Base-by-base conservation (phyloP, 2,329 filamentous ascomycete species). In the Aureobasidium pullulans region DNA sequence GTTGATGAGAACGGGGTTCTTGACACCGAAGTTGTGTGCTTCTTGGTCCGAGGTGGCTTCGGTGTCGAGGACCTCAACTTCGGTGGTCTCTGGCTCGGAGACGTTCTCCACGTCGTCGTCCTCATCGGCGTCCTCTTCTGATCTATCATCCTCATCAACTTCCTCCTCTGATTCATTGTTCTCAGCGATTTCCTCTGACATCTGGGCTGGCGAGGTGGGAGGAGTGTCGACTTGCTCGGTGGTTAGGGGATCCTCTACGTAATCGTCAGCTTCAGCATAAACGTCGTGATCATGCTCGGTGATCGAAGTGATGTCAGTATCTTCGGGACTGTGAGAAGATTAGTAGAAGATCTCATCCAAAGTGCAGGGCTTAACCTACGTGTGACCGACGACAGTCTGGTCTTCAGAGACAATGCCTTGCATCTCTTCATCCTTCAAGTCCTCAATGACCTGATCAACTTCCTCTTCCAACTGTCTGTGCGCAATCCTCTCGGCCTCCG, bases 101-200 rank as follows among this genome's bases (percentile, higher is more conserved):
- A 23, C 50, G 9, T 34, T 23, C 28, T 62, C 47, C 7, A 36
- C 10, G 10, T 10, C 15, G 11, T 52, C n/a, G 2, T 57, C 59
- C 2, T 49, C 53, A 6, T 59, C 54, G 15, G 58, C 52, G 7
- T 56, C 54, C n/a, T 43, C 32, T 5, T 57, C 52, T 23, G 48
- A 57, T 10, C 46, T 44, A n/a, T 42, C 40, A 11, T 56, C 52
- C n/a, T 31, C 43, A 23, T 16, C 10, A 15, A 31, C n/a, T 1
- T 19, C 15, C 11, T 34, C 31, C 11, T 34, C 46, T 8, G 16
- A 29, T 15, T n/a, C 32, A 31, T 47, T 16, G 19, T 46, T 23
- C 7, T 58, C 46, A 32, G 23, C 48, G n/a, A 6, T 10, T 6
- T 39, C 6, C 7, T 7, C n/a, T 10, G 34, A 8, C 6, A 16